A percentile compares a stretch with the other conserved stretches of the same genome.
phyloP scores from a whole-genome alignment of 495 filamentous ascomycete genomes.

The Tuber melanosporum region DNA sequence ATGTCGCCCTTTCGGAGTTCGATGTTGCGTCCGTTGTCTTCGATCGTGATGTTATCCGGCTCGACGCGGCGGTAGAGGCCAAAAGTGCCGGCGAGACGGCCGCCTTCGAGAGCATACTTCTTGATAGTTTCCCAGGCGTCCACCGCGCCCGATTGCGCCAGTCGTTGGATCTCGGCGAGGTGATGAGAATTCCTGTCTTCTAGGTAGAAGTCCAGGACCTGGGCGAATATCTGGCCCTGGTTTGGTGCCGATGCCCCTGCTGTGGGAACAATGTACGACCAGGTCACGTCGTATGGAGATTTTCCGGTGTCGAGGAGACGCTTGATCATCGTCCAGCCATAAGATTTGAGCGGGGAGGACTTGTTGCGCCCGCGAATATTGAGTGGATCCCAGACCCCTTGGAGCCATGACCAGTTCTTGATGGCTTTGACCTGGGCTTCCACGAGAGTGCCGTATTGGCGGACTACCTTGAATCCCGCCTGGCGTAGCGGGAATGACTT shows the following conservation, averaged over 20 bases:
- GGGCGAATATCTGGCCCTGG: constrained; percentile 67
- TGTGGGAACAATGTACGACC: constrained; percentile 61
- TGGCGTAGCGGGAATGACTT: constrained; percentile 55
- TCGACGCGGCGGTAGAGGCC: constrained; percentile 40
- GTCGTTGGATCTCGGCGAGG: constrained; percentile 48
- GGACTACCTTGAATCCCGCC: constrained; percentile 56
- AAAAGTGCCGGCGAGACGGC: constrained; percentile 48
- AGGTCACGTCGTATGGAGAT: constrained; percentile 62
- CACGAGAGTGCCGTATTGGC: constrained; percentile 58
- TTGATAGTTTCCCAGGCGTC: constrained; percentile 39
- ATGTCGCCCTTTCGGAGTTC: constrained; percentile 42
- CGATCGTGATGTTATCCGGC: constrained; percentile 21
- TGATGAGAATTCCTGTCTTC: constrained; percentile 46
- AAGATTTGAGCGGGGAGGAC: constrained; percentile 53
- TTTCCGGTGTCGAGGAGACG: constrained; percentile 60
- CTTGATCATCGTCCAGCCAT: constrained; percentile 65
- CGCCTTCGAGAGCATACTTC: constrained; percentile 51
- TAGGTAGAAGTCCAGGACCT: constrained; percentile 72
- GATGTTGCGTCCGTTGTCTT: constrained; percentile 25
- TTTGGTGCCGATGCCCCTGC: constrained; percentile 59
- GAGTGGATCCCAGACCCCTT: constrained; percentile 37
- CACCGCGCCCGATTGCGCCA: constrained; percentile 41
- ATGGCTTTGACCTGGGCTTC: constrained; percentile 61
- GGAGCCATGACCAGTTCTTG: constrained; percentile 49
- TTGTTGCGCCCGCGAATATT: constrained; percentile 46